Base-by-base conservation (phyloP, 345 rosid genomes). In the Populus davidiana region DNA sequence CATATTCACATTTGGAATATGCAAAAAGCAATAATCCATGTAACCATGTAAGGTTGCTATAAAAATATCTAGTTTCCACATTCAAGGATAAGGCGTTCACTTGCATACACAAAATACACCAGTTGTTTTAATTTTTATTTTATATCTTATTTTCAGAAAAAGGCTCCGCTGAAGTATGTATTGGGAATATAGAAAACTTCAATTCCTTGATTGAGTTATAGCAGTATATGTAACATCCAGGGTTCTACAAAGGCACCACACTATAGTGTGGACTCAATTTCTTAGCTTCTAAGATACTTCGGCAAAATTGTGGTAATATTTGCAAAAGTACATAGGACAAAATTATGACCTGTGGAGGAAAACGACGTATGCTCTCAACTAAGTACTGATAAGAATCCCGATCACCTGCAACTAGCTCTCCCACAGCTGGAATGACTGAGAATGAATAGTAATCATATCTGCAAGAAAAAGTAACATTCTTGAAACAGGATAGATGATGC, bases 331-430 rank as follows among this genome's bases (percentile, higher is more conserved):
- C n/a, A 20, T 20, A 17, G 63, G 39, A 54, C 25, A 17, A 21
- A 56, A 35, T 20, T 29, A 64, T 27, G 39, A 81, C 84, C 84
- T 96, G 99, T 27, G 91, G 82, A 27, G 99, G 99, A 79, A 93
- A 96, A 44, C 91, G 91, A 23, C 97, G 99, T 62, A 93, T 83
- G 54, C 99, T 96, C 86, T 96, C 99, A 66, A 96, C 94, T 78
- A 96, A 86, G 86, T 96, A 96, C 74, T 93, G 94, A 79, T 96
- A 96, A 1, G 99, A 93, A 74, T 86, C 90, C 18, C 90, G 81
- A 75, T 93, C 97, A 77, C 98, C 93, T 1, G 93, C 92, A 29
- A 96, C 92, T 61, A 92, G 82, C 82, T 89, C 96, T 62, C 98
- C 99, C 35, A 93, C 5, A 38, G 88, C 86, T 74, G 99, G 99